Base-by-base conservation (phyloP, 257 asterid species). In the Solanum rostratum region DNA sequence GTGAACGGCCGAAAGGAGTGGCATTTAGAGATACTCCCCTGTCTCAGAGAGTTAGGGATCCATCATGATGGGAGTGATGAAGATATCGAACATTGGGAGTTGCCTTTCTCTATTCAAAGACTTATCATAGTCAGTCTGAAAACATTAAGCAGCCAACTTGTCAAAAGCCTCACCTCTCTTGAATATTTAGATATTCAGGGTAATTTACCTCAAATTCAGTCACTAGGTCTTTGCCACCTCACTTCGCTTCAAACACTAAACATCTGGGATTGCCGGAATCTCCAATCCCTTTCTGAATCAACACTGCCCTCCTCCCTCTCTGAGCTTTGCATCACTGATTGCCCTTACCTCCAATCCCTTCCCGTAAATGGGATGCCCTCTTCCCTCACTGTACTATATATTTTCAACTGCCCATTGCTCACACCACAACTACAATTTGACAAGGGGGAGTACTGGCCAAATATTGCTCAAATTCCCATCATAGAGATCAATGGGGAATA, bases 141-240 rank as follows among this genome's bases (percentile, higher is more conserved):
- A 79, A 55, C 49, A n/a, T 59, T 80, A 10, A 82, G 39, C n/a
- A 45, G 13, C 22, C n/a, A 53, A 27, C 18, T 11, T 20, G 52
- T 85, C 39, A 63, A 68, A 85, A 41, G 37, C 7, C 76, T 85
- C 19, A 80, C 55, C 24, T 20, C 79, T 80, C 87, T 85, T 85
- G 46, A 57, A 52, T 39, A 0, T 19, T 76, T 80, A 5, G 0
- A 0, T 5, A 37, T 4, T 33, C 5, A 33, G 12, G 0, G 0
- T 10, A 10, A 10, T 5, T 70, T 41, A 5, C 54, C 79, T 41
- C 79, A 20, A 41, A 19, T 41, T 5, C 33, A 41, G 19, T 41
- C 54, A 41, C 37, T 33, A 33, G 37, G 37, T 33, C 5, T 33
- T 33, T 33, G 37, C 37, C 37, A 33, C 37, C 37, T 43, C 10